Conservation (phyloP, 768 basidiomycete species). For the Cystofilobasidium bisporidii region DNA sequence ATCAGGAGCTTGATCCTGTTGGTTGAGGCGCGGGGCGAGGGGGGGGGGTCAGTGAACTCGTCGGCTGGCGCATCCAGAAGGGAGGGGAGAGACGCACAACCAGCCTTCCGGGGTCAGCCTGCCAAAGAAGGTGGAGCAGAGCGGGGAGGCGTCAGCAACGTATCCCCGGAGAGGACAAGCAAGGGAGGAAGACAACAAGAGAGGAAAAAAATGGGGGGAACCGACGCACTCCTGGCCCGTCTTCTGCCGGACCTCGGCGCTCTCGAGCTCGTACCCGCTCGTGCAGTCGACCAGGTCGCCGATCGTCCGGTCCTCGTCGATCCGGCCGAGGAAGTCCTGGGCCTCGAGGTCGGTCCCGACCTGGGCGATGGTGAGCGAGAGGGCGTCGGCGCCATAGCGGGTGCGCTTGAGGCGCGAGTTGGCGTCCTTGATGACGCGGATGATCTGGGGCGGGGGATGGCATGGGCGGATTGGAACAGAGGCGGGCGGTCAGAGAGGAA, state of each 20-base stretch:
- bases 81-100: too few species aligned
- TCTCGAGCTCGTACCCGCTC: background rate
- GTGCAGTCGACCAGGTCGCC: slow-evolving; percentile 39
- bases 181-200: too few species aligned
- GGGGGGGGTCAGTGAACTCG: too few species aligned
- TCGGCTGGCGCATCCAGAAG: too few species aligned
- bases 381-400: slow-evolving; percentile 37
- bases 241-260: slow-evolving; percentile 22
- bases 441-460: slow-evolving; percentile 24
- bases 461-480: background rate
- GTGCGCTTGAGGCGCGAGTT: slow-evolving; percentile 37
- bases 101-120: too few species aligned
- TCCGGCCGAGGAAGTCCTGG: slow-evolving; percentile 36
- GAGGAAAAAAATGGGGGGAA: slow-evolving; percentile 20
- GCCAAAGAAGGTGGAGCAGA: too few species aligned
- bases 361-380: slow-evolving; percentile 37
- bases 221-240: slow-evolving; percentile 9
- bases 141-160: too few species aligned
- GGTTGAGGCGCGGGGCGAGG: too few species aligned
- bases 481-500: background rate
- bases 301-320: slow-evolving; percentile 39
- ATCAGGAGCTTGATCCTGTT: slow-evolving; percentile 5
- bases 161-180: too few species aligned
- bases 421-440: slow-evolving; percentile 29
- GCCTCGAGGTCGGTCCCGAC: slow-evolving; percentile 41